Conservation (phyloP, 495 filamentous ascomycete genomes). For the Aspergillus wentii region DNA sequence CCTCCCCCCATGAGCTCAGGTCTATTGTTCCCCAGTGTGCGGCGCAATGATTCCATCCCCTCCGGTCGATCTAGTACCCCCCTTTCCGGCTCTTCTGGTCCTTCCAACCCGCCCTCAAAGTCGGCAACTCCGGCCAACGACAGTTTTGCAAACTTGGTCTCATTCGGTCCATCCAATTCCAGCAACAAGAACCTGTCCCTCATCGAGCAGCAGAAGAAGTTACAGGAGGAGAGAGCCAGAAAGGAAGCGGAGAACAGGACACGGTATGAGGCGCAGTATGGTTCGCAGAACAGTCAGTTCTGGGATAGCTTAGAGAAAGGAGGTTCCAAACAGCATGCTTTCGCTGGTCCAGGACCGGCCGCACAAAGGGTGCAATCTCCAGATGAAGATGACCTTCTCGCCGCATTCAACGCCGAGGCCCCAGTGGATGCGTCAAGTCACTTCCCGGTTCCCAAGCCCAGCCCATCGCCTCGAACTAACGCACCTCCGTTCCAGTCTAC, state of each 20-base stretch:
- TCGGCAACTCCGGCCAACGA: slow-evolving; percentile 62
- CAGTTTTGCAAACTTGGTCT: slow-evolving; percentile 86
- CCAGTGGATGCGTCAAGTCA: slow-evolving; percentile 59
- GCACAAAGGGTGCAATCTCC: slow-evolving; percentile 27
- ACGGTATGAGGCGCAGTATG: slow-evolving; percentile 69
- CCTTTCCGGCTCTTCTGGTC: slow-evolving; percentile 50
- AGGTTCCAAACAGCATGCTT: slow-evolving; percentile 31
- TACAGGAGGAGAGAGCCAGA: slow-evolving; percentile 71
- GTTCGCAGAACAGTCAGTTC: slow-evolving; percentile 56
- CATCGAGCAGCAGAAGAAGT: slow-evolving; percentile 75
- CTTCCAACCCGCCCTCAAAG: slow-evolving; percentile 46
- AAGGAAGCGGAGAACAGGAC: slow-evolving; percentile 69
- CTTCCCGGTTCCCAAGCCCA: slow-evolving; percentile 46
- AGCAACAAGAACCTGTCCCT: slow-evolving; percentile 63
- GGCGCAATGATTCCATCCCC: slow-evolving; percentile 50
- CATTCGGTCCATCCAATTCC: slow-evolving; percentile 62
- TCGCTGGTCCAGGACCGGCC: slow-evolving; percentile 45
- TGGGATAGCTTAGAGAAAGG: slow-evolving; percentile 62
- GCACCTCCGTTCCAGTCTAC: slow-evolving; percentile 14
- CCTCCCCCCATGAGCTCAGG: slow-evolving; percentile 48
- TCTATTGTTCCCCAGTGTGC: slow-evolving; percentile 54
- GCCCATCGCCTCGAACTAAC: slow-evolving; percentile 23
- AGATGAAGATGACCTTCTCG: slow-evolving; percentile 57
- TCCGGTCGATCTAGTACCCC: slow-evolving; percentile 71
- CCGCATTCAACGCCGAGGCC: slow-evolving; percentile 56